phyloP scores from a whole-genome alignment of 768 basidiomycete genomes.

The Xanthoconium stramineum region DNA sequence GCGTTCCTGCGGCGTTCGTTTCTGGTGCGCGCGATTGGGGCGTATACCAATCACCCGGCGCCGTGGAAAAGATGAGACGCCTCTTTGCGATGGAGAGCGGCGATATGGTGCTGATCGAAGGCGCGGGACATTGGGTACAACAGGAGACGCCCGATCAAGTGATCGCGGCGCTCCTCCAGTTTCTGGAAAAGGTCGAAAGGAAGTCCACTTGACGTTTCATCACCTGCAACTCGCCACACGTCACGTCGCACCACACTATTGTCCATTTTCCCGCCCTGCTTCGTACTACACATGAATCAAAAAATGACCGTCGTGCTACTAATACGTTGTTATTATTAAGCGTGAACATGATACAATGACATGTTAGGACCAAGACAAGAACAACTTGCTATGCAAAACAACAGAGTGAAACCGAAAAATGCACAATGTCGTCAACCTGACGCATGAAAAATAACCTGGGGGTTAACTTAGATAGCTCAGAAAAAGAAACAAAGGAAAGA shows the following conservation, averaged over 20 bases:
- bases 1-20: constrained; percentile 56
- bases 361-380: constrained; percentile 15
- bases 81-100: constrained; percentile 36
- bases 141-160: constrained; percentile 50
- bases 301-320: constrained; percentile 12
- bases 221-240: background rate
- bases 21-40: constrained; percentile 60
- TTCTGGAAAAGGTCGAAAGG: constrained; percentile 32
- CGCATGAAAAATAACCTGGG: background rate
- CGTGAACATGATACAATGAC: constrained; percentile 22
- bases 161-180: constrained; percentile 37
- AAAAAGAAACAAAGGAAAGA: background rate
- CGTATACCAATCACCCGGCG: constrained; percentile 51
- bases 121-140: constrained; percentile 65
- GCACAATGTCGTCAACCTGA: constrained; percentile 4
- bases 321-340: constrained; percentile 17
- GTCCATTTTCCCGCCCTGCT: background rate
- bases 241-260: background rate
- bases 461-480: constrained; percentile 6
- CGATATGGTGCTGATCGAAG: constrained; percentile 49
- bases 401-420: constrained; percentile 11
- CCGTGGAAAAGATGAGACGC: constrained; percentile 40
- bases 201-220: background rate
- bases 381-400: constrained; percentile 27
- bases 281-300: constrained; percentile 15